phyloP scores from a whole-genome alignment of 148 eudicot genomes.

The Rhododendron vialii region DNA sequence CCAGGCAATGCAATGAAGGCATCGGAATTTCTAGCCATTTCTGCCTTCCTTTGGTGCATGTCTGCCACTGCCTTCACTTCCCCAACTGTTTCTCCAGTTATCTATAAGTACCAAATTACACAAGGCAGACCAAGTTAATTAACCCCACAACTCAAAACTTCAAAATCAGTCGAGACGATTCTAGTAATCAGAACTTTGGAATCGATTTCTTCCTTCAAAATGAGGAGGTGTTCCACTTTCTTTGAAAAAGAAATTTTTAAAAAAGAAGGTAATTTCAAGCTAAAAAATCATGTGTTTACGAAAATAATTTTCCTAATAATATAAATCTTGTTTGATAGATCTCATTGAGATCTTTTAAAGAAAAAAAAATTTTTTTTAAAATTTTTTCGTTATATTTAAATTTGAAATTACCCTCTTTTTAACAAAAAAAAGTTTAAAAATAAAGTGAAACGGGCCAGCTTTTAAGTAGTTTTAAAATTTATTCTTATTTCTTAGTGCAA shows the following conservation, averaged over 20 bases:
- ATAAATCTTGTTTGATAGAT: no score
- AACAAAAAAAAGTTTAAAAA: no score
- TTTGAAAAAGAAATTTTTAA: no score
- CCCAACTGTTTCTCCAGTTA: slow-evolving; percentile 35
- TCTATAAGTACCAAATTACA: slow-evolving; percentile 2
- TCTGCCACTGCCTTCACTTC: slow-evolving; percentile 31
- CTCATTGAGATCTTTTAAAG: no score
- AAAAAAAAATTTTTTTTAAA: no score
- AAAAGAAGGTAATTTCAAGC: no score
- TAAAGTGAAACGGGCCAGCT: not conserved
- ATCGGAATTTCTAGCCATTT: slow-evolving; percentile 38
- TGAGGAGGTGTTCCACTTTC: not conserved
- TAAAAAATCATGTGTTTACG: no score
- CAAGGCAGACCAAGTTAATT: not conserved
- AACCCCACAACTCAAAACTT: not conserved
- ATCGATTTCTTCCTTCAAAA: not conserved
- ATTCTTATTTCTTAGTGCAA: not conserved
- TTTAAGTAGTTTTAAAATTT: not conserved
- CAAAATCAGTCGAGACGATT: not conserved
- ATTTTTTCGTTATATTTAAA: no score
- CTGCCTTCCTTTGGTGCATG: slow-evolving; percentile 47
- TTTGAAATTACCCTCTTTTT: no score
- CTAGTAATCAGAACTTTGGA: no score
- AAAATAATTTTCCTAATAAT: no score
- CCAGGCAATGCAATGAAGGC: slow-evolving; percentile 43